Evolutionary conservation across 495 filamentous ascomycete species (phyloP).

Genomic region (Staphylotrichum longicolle): DNA sequence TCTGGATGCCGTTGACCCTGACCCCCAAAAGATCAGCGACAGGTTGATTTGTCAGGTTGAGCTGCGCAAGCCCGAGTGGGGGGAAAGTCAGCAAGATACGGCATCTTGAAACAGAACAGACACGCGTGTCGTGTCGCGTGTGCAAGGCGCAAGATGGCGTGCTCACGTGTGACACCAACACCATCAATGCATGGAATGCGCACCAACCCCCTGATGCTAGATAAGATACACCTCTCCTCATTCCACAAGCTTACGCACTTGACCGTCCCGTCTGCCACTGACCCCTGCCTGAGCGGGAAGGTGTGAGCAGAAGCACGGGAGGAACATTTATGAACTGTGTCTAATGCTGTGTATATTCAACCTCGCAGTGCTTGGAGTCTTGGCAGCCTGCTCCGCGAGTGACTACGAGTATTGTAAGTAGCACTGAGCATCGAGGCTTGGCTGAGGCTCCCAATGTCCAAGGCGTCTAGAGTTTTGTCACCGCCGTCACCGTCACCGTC

Average conservation of each 20-base stretch:
- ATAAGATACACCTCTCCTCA: too few relatives aligned
- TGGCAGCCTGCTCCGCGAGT: neutral
- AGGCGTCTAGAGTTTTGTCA: neutral
- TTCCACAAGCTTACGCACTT: too few relatives aligned
- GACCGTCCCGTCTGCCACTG: too few relatives aligned
- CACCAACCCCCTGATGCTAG: too few relatives aligned
- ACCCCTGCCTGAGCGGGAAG: too few relatives aligned
- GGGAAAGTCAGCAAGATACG: too few relatives aligned
- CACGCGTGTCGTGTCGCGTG: neutral
- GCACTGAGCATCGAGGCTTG: too few relatives aligned
- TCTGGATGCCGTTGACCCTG: too few relatives aligned
- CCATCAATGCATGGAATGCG: too few relatives aligned
- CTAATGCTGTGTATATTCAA: neutral
- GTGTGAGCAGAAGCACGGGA: neutral
- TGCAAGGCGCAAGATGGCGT: constrained; percentile 3
- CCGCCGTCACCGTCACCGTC: neutral
- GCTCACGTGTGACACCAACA: constrained; percentile 16
- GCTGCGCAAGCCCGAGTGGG: neutral
- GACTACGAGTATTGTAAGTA: too few relatives aligned
- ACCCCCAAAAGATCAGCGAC: neutral
- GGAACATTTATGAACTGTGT: neutral
- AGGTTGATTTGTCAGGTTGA: constrained; percentile 4
- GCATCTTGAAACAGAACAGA: neutral
- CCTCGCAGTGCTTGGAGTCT: neutral
- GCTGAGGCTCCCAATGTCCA: neutral